These are phyloP conservation scores for Jackrogersella multiformis DNA, from an alignment of 495 filamentous ascomycete species.

Conservation along the genomic window DNA sequence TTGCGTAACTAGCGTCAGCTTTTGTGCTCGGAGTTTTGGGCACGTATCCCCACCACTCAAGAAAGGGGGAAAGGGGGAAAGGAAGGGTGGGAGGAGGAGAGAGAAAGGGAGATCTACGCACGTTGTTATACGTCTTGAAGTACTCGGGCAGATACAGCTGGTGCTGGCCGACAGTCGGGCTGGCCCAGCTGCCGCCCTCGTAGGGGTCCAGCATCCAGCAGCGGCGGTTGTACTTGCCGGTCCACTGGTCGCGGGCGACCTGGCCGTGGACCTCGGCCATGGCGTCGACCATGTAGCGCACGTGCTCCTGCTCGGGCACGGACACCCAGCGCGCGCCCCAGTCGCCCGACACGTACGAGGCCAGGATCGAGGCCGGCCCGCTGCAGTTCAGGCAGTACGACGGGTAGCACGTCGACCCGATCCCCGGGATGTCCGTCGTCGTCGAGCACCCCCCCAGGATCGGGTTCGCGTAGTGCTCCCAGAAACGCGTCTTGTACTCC, in stretches of 20 bases:
- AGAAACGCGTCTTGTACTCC: conserved; percentile 71
- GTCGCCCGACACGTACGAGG: conserved; percentile 60
- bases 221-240: conserved; percentile 64
- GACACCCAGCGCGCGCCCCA: conserved; percentile 56
- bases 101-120: no score
- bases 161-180: conserved; percentile 67
- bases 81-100: background rate
- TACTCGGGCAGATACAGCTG: conserved; percentile 73
- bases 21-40: no score
- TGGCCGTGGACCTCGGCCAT: conserved; percentile 71
- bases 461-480: conserved; percentile 69
- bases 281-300: conserved; percentile 63
- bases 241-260: conserved; percentile 64
- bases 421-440: conserved; percentile 64
- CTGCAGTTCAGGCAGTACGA: conserved; percentile 70
- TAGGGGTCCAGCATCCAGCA: conserved; percentile 69
- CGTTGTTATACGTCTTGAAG: conserved; percentile 71
- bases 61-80: background rate
- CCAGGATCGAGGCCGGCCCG: conserved; percentile 70
- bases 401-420: conserved; percentile 70
- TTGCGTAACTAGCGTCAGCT: background rate
- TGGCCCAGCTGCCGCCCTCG: conserved; percentile 64
- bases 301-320: conserved; percentile 62
- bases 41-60: background rate
- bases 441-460: conserved; percentile 70